Evolutionary conservation across 176 grass and related monocot species (phyloP).

Genomic region (Saccharum officinarum): DNA sequence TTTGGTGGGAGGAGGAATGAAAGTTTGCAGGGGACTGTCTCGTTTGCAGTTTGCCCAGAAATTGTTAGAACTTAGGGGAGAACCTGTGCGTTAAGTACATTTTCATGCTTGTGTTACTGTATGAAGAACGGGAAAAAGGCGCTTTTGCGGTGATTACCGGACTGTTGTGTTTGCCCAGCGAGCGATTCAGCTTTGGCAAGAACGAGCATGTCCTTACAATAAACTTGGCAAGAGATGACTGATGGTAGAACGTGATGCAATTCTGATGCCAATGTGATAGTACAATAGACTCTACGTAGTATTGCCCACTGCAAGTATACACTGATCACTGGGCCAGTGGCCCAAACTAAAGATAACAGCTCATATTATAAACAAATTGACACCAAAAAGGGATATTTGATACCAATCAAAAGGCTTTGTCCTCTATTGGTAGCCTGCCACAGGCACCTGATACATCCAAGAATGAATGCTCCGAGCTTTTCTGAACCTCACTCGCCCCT

Average conservation of each 20-base stretch:
- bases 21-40: too few relatives aligned
- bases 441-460: constrained; percentile 21
- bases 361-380: constrained; percentile 53
- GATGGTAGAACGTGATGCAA: background rate
- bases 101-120: too few relatives aligned
- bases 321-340: background rate
- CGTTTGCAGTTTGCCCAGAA: too few relatives aligned
- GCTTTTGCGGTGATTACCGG: too few relatives aligned
- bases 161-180: too few relatives aligned
- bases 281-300: constrained; percentile 6
- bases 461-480: constrained; percentile 22
- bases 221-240: background rate
- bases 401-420: constrained; percentile 13
- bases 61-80: too few relatives aligned
- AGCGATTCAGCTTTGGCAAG: background rate
- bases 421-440: background rate
- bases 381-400: constrained; percentile 14
- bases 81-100: too few relatives aligned
- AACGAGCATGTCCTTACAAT: background rate
- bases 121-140: too few relatives aligned
- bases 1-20: too few relatives aligned
- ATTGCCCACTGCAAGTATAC: constrained; percentile 38
- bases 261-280: constrained; percentile 8
- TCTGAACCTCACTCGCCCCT: background rate
- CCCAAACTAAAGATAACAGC: constrained; percentile 22